Evolutionary conservation across 2,329 filamentous ascomycete species (phyloP), one percentile per base, ranked within the genome.

Genomic region (Cryphonectria nitschkei): DNA sequence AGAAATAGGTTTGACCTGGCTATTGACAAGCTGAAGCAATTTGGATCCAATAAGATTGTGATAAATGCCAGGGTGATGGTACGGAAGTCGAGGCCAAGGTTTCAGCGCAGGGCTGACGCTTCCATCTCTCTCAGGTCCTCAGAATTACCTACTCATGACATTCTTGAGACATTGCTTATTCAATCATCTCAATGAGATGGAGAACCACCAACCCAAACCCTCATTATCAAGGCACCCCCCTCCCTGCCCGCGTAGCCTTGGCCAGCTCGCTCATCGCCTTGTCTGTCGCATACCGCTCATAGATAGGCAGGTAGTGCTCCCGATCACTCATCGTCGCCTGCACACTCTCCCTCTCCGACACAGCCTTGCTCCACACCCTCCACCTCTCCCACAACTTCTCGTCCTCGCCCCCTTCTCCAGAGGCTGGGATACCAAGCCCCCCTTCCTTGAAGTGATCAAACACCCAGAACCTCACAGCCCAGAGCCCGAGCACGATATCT

Each of bases 371-470:
- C 90, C 90, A 94, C 68, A 77, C 84, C 75, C 84, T 82, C 88
- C 90, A 94, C 62, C 91, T 82, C 61, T 75, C 78, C 92, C 90
- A 93, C 2, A 85, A 76, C 50, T 78, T 77, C 69, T 88, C 87
- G 58, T 91, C 86, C 5, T 84, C 80, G 88, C 86, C 66, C 74
- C 13, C 74, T 65, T 0, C 73, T 71, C n/a, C 75, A 1, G 69
- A 13, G 13, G 72, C 56, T 1, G 85, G 84, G 26, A 87, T 78
- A 0, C 82, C 83, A 5, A 83, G 72, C 0, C 86, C 86, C 0
- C 85, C 85, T 0, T 80, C 76, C 76, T 94, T 94, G 78, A 90
- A 94, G 73, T 92, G 85, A 74, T 94, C 90, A 74, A 94, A 89
- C 1, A 93, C 81, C 84, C 91, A 94, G 11, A 93, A 77, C 8